Conservation (phyloP, 2,329 filamentous ascomycete species). For the Paracoccidioides lutzii region DNA sequence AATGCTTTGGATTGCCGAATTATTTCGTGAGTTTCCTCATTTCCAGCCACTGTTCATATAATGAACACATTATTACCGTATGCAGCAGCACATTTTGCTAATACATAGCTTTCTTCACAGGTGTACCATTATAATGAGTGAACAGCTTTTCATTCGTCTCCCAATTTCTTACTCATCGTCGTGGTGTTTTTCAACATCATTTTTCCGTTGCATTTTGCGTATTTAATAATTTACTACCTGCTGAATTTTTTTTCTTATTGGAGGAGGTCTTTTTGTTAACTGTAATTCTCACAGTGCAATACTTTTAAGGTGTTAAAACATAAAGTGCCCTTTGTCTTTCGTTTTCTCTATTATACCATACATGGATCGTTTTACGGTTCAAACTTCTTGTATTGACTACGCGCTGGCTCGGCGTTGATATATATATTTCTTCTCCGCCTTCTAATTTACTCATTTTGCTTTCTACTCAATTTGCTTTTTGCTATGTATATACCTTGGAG, state of each 20-base stretch:
- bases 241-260: background rate
- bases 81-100: background rate
- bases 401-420: no score
- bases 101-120: constrained; percentile 32
- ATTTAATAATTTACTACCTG: background rate
- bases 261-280: background rate
- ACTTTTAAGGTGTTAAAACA: background rate
- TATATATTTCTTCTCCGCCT: no score
- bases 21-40: constrained; percentile 60
- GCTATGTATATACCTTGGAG: background rate
- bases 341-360: no score
- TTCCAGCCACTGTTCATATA: background rate
- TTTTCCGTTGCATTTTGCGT: background rate
- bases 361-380: no score
- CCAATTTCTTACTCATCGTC: background rate
- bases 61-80: background rate
- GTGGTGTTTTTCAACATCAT: background rate
- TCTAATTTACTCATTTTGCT: no score
- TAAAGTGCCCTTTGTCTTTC: no score
- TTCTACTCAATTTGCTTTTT: no score
- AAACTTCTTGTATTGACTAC: no score
- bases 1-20: constrained; percentile 79
- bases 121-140: constrained; percentile 86
- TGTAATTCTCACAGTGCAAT: background rate
- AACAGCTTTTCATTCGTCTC: constrained; percentile 13